Evolutionary conservation across 305 asterid genomes (phyloP), one percentile per base, ranked within the genome.

Genomic region (Plantago coronopus): DNA sequence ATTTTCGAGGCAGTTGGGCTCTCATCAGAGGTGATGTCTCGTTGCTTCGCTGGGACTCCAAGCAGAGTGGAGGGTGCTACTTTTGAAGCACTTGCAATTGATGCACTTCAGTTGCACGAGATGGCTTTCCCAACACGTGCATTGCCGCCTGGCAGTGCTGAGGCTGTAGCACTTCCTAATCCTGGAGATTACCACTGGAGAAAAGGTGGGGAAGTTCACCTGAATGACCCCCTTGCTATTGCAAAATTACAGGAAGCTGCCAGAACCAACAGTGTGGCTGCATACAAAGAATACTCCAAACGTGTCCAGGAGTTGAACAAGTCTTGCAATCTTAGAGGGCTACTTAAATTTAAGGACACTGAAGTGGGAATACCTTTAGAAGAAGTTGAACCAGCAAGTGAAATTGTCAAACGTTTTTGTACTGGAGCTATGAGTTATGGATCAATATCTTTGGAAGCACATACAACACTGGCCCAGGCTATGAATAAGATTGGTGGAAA

Each of bases 351-450:
- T 73, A 94, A 86, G 67, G 95, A 87, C 65, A 68, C 70, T 17
- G 78, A 45, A 29, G 78, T 65, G 15, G 76, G 70, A 79, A 81
- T 86, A 77, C 97, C 95, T 63, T 50, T 94, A 63, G 95, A 89
- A 61, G 95, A 94, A 76, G 96, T 90, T 57, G 87, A 94, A 75
- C 84, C 95, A 1, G 96, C 96, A 1, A 90, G 95, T 59, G 99
- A 94, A 79, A 90, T 94, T 65, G 99, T 94, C 15, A 90, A 90
- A 68, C 90, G 89, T 3, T 94, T 94, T 72, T 81, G 89, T 70
- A 94, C 99, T 48, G 99, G 99, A 48, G 99, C 97, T 46, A 94
- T 94, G 97, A 90, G 99, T 74, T 94, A 94, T 64, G 99, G 99
- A 47, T 94, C 99, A 49, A 90, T 94, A 69, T 94, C 99, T 27